Evolutionary conservation across 345 rosid species (phyloP).

Genomic region (Alliaria petiolata): DNA sequence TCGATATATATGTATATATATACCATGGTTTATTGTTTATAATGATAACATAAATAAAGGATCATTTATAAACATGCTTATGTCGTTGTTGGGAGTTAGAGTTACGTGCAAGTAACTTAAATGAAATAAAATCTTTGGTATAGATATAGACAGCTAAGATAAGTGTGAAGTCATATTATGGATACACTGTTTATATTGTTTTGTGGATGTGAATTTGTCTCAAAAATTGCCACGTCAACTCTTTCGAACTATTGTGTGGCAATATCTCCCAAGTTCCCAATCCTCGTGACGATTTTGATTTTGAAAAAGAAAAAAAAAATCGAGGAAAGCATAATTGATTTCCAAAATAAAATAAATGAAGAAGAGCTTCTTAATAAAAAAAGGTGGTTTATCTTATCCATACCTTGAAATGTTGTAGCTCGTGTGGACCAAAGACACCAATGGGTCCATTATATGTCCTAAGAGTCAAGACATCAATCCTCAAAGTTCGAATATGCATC

Average conservation of each 20-base stretch:
- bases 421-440: slow-evolving; percentile 23
- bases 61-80: neutral
- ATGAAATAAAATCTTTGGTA: neutral
- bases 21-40: neutral
- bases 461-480: slow-evolving; percentile 27
- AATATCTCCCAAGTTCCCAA: neutral
- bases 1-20: neutral
- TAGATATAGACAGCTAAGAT: slow-evolving; percentile 26
- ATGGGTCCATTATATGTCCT: slow-evolving; percentile 21
- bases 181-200: neutral
- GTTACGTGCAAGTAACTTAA: slow-evolving; percentile 30
- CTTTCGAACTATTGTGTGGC: slow-evolving; percentile 13
- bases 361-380: neutral
- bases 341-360: neutral
- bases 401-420: slow-evolving; percentile 7
- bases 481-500: slow-evolving; percentile 17
- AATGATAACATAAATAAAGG: neutral
- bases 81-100: slow-evolving; percentile 20
- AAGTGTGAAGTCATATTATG: slow-evolving; percentile 1
- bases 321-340: neutral
- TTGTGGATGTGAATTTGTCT: slow-evolving; percentile 26
- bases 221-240: slow-evolving; percentile 6
- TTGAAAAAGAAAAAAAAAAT: neutral
- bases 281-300: slow-evolving; percentile 19
- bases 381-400: slow-evolving; percentile 17